phyloP scores from a whole-genome alignment of 169 alveolate species.

The Besnoitia besnoiti region DNA sequence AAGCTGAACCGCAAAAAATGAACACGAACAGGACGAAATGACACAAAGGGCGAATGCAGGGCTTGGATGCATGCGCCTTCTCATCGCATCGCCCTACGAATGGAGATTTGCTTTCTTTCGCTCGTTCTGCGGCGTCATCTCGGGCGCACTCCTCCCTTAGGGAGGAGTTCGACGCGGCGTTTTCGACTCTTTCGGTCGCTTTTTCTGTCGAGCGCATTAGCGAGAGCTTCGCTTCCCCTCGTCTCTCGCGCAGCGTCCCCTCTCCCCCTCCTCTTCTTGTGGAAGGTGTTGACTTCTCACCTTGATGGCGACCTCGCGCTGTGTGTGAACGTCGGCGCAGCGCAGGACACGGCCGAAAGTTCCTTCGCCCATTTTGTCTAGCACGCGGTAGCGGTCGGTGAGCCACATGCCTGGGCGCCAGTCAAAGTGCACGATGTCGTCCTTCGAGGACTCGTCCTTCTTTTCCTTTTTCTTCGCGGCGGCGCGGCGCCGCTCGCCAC shows the following conservation, averaged over 20 bases:
- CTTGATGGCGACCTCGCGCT: conserved; percentile 89
- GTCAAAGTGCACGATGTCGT: conserved; percentile 74
- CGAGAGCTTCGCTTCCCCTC: neutral
- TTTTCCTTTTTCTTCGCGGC: conserved; percentile 65
- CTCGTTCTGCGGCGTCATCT: no score
- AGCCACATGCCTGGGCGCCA: conserved; percentile 78
- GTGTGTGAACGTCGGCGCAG: conserved; percentile 84
- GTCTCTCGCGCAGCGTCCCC: neutral
- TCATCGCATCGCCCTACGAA: no score
- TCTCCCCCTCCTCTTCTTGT: neutral
- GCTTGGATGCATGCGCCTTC: no score
- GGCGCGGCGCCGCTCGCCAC: neutral
- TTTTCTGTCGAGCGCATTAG: neutral
- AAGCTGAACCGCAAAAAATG: neutral
- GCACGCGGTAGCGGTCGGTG: conserved; percentile 84
- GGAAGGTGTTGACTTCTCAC: conserved; percentile 61
- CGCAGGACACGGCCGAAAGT: conserved; percentile 97
- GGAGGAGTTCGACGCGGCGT: no score
- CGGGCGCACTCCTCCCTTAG: no score
- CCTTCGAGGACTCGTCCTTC: conserved; percentile 68
- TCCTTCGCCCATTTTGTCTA: conserved; percentile 94
- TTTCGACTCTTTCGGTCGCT: no score
- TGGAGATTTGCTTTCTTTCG: no score
- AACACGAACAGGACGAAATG: neutral
- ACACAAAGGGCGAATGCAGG: no score